phyloP scores from a whole-genome alignment of 768 basidiomycete genomes.

The Gymnopilus dilepis region DNA sequence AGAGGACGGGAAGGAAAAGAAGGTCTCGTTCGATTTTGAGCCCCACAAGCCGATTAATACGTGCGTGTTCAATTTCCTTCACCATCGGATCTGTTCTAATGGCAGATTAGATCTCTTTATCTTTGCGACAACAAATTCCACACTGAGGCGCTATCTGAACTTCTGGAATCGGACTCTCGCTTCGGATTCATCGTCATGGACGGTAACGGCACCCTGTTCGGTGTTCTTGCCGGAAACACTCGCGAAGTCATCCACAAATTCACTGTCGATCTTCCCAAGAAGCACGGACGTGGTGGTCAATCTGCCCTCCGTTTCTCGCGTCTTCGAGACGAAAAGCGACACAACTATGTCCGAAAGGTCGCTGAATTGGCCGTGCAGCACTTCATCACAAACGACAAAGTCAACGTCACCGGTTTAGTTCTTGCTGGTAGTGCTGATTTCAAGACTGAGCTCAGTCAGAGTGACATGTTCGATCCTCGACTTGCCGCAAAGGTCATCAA shows the following conservation, averaged over 20 bases:
- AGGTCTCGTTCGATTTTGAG: slow-evolving; percentile 97
- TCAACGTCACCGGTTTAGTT: slow-evolving; percentile 95
- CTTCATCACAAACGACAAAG: slow-evolving; percentile 97
- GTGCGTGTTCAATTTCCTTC: slow-evolving; percentile 49
- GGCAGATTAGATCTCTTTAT: slow-evolving; percentile 79
- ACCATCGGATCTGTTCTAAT: not conserved
- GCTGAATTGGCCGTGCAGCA: slow-evolving; percentile 97
- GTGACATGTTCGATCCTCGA: slow-evolving; percentile 94
- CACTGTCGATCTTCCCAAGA: slow-evolving; percentile 98
- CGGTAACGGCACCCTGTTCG: slow-evolving; percentile 96
- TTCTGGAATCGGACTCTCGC: slow-evolving; percentile 95
- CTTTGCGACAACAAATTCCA: slow-evolving; percentile 99
- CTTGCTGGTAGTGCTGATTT: slow-evolving; percentile 98
- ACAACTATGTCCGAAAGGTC: slow-evolving; percentile 99
- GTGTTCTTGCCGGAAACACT: slow-evolving; percentile 94
- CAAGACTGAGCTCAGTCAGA: slow-evolving; percentile 96
- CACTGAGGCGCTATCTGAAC: slow-evolving; percentile 95
- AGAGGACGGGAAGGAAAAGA: slow-evolving; percentile 99
- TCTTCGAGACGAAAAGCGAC: slow-evolving; percentile 97
- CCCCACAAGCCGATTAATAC: slow-evolving; percentile 99
- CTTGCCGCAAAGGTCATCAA: slow-evolving; percentile 94
- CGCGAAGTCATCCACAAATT: slow-evolving; percentile 98
- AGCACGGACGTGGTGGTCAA: slow-evolving; percentile 99
- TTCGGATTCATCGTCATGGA: slow-evolving; percentile 99
- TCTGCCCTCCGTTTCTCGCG: slow-evolving; percentile 99